phyloP scores from a whole-genome alignment of 2,329 filamentous ascomycete genomes.

The Pseudocercospora vitis region DNA sequence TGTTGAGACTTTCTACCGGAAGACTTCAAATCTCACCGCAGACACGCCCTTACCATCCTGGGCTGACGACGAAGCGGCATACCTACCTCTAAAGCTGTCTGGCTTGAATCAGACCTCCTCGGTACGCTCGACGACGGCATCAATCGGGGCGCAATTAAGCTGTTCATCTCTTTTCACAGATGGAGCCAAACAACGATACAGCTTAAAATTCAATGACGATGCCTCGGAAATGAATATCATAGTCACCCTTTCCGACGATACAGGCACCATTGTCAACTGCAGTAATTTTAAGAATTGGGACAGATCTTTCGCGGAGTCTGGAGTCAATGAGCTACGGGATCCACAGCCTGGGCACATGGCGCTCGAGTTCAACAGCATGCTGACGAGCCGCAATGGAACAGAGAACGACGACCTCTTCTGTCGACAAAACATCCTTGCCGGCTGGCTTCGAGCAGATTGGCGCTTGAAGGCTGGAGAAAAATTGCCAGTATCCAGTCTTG shows the following conservation, averaged over 20 bases:
- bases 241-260: neutral
- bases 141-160: slow-evolving; percentile 39
- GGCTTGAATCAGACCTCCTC: slow-evolving; percentile 7
- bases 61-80: slow-evolving; percentile 49
- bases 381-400: neutral
- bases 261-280: slow-evolving; percentile 6
- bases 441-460: slow-evolving; percentile 33
- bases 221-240: neutral
- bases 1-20: slow-evolving; percentile 45
- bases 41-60: slow-evolving; percentile 52
- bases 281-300: slow-evolving; percentile 8
- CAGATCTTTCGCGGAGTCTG: neutral
- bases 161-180: slow-evolving; percentile 36
- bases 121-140: slow-evolving; percentile 36
- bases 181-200: slow-evolving; percentile 31
- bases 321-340: neutral
- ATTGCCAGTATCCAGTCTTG: no score
- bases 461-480: slow-evolving; percentile 15
- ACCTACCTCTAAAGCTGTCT: slow-evolving; percentile 46
- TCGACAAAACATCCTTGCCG: slow-evolving; percentile 28
- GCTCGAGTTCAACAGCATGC: slow-evolving; percentile 14
- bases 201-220: slow-evolving; percentile 13
- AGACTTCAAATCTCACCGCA: slow-evolving; percentile 48
- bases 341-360: slow-evolving; percentile 10
- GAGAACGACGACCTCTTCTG: slow-evolving; percentile 21